Percentiles rank a stretch among this genome's conserved stretches.
Evolutionary conservation across 1,284 basidiomycete genomes (phyloP).

Genomic region (Bjerkandera adusta): DNA sequence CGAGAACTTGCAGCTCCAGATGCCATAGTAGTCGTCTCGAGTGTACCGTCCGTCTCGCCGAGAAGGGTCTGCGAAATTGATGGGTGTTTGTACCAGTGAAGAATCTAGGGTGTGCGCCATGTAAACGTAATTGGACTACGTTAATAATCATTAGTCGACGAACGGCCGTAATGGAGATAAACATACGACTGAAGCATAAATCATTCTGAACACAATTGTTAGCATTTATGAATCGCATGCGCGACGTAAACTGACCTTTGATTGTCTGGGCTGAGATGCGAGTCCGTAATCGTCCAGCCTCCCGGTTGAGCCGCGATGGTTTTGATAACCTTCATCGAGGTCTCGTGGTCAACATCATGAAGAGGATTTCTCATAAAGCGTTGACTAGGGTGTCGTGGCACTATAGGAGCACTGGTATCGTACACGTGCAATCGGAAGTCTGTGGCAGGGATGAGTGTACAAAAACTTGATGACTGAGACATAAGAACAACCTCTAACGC

Average conservation of each 20-base stretch:
- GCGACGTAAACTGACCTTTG: conserved; percentile 54
- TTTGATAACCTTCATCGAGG: conserved; percentile 76
- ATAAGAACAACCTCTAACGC: conserved; percentile 60
- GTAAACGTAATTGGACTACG: conserved; percentile 71
- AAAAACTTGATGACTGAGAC: background rate
- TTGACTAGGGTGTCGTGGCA: conserved; percentile 17
- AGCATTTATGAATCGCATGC: conserved; percentile 7
- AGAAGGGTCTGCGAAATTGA: conserved; percentile 62
- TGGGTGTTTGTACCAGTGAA: conserved; percentile 67
- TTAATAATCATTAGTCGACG: background rate
- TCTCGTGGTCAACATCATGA: conserved; percentile 45
- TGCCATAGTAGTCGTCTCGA: conserved; percentile 59
- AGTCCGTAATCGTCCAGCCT: conserved; percentile 93
- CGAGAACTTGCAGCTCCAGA: conserved; percentile 95
- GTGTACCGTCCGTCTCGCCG: conserved; percentile 30
- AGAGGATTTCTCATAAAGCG: conserved; percentile 4
- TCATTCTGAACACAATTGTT: conserved; percentile 57
- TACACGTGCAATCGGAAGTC: conserved; percentile 90
- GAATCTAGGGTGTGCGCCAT: conserved; percentile 83
- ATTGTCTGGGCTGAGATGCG: conserved; percentile 89
- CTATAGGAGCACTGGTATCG: conserved; percentile 60
- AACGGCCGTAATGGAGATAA: background rate
- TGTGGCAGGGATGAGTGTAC: conserved; percentile 26
- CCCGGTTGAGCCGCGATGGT: conserved; percentile 75
- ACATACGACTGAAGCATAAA: conserved; percentile 85